phyloP scores from a whole-genome alignment of 345 rosid species.

The Cardamine resedifolia region DNA sequence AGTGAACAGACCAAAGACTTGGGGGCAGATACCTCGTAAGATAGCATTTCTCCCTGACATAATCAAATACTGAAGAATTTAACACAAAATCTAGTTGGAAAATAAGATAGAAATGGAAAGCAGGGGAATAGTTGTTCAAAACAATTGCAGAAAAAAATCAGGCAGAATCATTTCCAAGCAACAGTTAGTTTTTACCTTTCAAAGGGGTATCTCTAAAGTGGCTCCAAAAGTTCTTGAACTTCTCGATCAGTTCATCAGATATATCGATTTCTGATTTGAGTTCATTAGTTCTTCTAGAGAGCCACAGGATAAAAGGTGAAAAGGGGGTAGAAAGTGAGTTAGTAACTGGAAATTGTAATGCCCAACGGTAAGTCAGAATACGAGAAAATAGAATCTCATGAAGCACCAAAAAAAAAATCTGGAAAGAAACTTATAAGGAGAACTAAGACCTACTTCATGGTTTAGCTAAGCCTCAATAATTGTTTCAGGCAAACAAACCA shows the following conservation, averaged over 20 bases:
- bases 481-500: not conserved
- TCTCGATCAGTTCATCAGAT: slow-evolving; percentile 57
- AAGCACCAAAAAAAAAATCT: not conserved
- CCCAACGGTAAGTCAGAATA: not conserved
- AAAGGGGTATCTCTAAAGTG: slow-evolving; percentile 67
- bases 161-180: not conserved
- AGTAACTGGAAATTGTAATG: not conserved
- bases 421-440: not conserved
- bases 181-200: slow-evolving; percentile 51
- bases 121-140: not conserved
- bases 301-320: slow-evolving; percentile 7
- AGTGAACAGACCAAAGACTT: slow-evolving; percentile 97
- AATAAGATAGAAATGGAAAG: not conserved
- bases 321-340: slow-evolving; percentile 1
- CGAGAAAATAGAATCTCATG: not conserved
- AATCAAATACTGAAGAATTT: too few species aligned
- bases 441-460: slow-evolving; percentile 7
- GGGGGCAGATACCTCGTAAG: slow-evolving; percentile 86
- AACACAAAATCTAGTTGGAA: not conserved
- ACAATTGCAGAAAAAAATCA: not conserved
- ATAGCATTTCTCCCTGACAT: slow-evolving; percentile 81
- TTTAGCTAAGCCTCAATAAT: not conserved
- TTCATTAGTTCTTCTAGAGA: slow-evolving; percentile 79
- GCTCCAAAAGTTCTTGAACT: slow-evolving; percentile 84
- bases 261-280: slow-evolving; percentile 70